Base-by-base conservation (phyloP, 371 early-diverging fungal species). In the Phascolomyces articulosus region DNA sequence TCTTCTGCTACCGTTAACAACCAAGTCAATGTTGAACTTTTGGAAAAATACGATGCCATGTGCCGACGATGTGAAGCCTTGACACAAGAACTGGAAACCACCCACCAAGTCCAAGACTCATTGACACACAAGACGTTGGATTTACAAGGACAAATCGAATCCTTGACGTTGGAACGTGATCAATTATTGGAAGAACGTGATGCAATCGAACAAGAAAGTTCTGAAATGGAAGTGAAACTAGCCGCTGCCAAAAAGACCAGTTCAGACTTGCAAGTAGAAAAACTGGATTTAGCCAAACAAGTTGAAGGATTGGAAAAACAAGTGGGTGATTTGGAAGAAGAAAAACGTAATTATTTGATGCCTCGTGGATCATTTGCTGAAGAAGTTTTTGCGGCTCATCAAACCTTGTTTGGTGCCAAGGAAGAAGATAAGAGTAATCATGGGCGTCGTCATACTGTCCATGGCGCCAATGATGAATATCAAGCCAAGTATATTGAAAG, bases 381-480 rank as follows among this genome's bases (percentile, higher is more conserved):
- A 61, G 82, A 81, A 53, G 82, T 78, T 0, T 71, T 78, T 67
- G 79, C 79, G 23, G 82, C 77, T 13, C 79, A 78, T 47, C 69
- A 73, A 27, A 72, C 74, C 3, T 53, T 78, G 55, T 77, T 77
- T 67, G 73, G 76, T 4, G 29, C 61, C 20, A 53, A 53, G 16
- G 54, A 60, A 26, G 56, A 59, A 44, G 38, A 26, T 7, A 47
- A 55, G 4, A 23, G 34, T n/a, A 34, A 13, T 10, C 57, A 18
- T 13, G 31, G 27, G 3, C 26, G 68, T 41, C 66, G 66, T 31
- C 66, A 65, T 15, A 65, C 59, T 8, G 26, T 55, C 16, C 66
- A 66, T 29, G 44, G 44, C 4, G 44, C 31, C 9, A 20, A 20
- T 26, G 41, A 66, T 21, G 65, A 63, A 23, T 79, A 76, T 64